Conservation (phyloP, 352 stramenopile genomes). For the Phytopythium oedochilum region DNA sequence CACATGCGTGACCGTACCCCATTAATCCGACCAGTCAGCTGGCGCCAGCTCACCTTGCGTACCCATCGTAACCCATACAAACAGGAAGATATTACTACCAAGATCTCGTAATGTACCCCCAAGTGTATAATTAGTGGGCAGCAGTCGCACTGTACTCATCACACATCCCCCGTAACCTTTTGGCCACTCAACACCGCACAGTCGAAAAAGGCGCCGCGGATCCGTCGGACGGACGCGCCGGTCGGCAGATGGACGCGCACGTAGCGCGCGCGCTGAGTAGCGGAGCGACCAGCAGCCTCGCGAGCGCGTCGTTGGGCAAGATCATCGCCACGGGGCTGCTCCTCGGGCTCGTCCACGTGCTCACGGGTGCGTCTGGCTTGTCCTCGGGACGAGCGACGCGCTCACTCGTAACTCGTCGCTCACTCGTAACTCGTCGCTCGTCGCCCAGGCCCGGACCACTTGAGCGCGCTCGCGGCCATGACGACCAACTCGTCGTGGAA, state of each 20-base stretch:
- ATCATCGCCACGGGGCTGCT: slow-evolving; percentile 43
- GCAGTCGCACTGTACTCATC: too few relatives aligned
- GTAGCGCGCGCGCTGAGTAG: slow-evolving; percentile 17
- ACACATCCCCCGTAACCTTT: too few relatives aligned
- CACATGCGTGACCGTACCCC: neutral
- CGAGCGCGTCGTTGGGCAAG: slow-evolving; percentile 29
- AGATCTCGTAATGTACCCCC: too few relatives aligned
- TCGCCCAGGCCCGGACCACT: slow-evolving; percentile 77
- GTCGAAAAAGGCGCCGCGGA: too few relatives aligned
- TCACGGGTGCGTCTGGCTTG: slow-evolving; percentile 21
- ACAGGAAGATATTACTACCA: too few relatives aligned
- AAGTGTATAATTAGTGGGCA: too few relatives aligned
- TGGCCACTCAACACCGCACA: too few relatives aligned
- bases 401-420: neutral
- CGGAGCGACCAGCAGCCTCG: slow-evolving; percentile 17
- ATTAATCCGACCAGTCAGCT: neutral
- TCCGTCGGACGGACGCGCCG: too few relatives aligned
- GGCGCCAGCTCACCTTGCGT: neutral
- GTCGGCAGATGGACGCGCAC: neutral
- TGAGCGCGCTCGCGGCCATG: slow-evolving; percentile 87
- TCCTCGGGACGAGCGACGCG: too few relatives aligned
- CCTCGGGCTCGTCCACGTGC: slow-evolving; percentile 41
- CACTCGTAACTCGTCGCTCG: too few relatives aligned
- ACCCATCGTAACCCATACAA: too few relatives aligned
- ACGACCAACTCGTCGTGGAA: slow-evolving; percentile 70